Percentiles rank a stretch among this genome's conserved stretches.
These are phyloP conservation scores for Dactylellina haptotyla DNA, from an alignment of 2,329 filamentous ascomycete genomes.

Conservation along the genomic window DNA sequence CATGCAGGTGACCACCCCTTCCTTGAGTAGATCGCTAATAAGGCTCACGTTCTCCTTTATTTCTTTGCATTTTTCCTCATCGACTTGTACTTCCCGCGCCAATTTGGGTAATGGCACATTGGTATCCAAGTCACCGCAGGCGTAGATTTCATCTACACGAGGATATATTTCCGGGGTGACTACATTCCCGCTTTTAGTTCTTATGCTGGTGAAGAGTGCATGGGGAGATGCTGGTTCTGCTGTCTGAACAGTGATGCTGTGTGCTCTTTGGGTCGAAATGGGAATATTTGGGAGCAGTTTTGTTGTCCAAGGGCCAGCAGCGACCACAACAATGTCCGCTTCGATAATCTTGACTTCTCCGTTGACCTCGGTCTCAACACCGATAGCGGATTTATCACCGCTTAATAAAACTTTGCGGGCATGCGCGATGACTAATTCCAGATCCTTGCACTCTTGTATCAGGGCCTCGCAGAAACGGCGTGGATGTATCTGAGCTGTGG, in stretches of 20 bases:
- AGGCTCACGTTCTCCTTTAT: slow-evolving; percentile 79
- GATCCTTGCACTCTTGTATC: slow-evolving; percentile 60
- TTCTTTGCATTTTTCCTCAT: slow-evolving; percentile 81
- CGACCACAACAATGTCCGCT: slow-evolving; percentile 60
- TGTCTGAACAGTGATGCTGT: slow-evolving; percentile 71
- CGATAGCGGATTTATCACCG: slow-evolving; percentile 5
- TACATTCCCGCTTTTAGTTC: slow-evolving; percentile 68
- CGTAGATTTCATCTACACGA: slow-evolving; percentile 88
- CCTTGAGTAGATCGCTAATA: slow-evolving; percentile 73
- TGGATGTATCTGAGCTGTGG: slow-evolving; percentile 91
- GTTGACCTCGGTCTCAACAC: slow-evolving; percentile 30
- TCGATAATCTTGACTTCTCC: slow-evolving; percentile 65
- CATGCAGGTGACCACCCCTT: slow-evolving; percentile 75
- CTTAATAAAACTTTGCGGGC: slow-evolving; percentile 21
- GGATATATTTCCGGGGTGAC: slow-evolving; percentile 90
- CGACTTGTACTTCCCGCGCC: slow-evolving; percentile 78
- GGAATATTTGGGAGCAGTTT: slow-evolving; percentile 69
- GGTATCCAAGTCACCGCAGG: slow-evolving; percentile 88
- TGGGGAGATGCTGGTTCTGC: slow-evolving; percentile 73
- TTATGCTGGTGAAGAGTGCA: slow-evolving; percentile 77
- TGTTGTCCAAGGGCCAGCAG: slow-evolving; percentile 73
- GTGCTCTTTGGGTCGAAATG: slow-evolving; percentile 66
- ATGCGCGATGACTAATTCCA: slow-evolving; percentile 24
- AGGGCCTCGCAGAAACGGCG: slow-evolving; percentile 61
- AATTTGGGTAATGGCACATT: slow-evolving; percentile 78